These are phyloP conservation scores for Phytophthora meadii DNA, from an alignment of 352 stramenopile genomes.

Conservation along the genomic window DNA sequence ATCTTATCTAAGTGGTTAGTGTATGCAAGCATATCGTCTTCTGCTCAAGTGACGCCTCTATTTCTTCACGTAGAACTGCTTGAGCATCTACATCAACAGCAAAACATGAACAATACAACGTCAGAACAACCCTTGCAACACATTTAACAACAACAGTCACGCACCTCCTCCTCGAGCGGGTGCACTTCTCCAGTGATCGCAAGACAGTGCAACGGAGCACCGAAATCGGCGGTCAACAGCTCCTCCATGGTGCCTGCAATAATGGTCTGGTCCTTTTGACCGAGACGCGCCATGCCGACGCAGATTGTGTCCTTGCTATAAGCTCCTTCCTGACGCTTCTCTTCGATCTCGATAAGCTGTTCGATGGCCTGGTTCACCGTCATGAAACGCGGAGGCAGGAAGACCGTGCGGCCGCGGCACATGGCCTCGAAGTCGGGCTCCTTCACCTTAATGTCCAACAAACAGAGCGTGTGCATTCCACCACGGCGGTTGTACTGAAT, in stretches of 20 bases:
- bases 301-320: slow-evolving; percentile 84
- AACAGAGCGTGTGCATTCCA: slow-evolving; percentile 98
- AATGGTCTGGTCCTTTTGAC: slow-evolving; percentile 93
- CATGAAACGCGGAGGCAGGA: slow-evolving; percentile 98
- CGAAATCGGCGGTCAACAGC: slow-evolving; percentile 95
- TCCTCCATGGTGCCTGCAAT: slow-evolving; percentile 96
- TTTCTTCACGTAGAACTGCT: slow-evolving; percentile 63
- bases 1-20: too few species aligned
- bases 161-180: slow-evolving; percentile 96
- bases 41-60: slow-evolving; percentile 15
- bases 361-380: slow-evolving; percentile 95
- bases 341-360: slow-evolving; percentile 96
- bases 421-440: slow-evolving; percentile 99
- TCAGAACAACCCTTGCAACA: background rate
- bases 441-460: slow-evolving; percentile 99
- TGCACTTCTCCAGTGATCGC: slow-evolving; percentile 97
- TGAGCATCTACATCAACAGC: slow-evolving; percentile 51
- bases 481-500: slow-evolving; percentile 96
- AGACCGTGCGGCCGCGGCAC: slow-evolving; percentile 92
- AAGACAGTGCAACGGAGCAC: slow-evolving; percentile 95
- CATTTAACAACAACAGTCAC: background rate
- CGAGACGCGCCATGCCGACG: slow-evolving; percentile 96
- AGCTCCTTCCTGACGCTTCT: slow-evolving; percentile 86
- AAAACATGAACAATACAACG: slow-evolving; percentile 4
- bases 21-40: background rate